phyloP scores from a whole-genome alignment of 2,329 filamentous ascomycete species.

The Paecilomyces sp. region DNA sequence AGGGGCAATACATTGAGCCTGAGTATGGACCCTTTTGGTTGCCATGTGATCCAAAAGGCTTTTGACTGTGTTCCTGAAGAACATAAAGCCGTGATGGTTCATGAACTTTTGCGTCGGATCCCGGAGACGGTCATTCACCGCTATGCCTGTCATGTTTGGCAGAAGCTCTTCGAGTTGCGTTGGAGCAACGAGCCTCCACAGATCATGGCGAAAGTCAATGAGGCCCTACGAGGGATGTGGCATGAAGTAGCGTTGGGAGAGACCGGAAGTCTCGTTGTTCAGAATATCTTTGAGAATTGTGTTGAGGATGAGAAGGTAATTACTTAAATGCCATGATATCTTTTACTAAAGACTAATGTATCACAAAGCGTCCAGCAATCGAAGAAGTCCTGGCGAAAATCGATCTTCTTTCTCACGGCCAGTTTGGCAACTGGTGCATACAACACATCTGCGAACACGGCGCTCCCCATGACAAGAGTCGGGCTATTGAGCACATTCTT shows the following conservation, averaged over 20 bases:
- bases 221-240: conserved; percentile 94
- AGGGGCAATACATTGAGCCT: conserved; percentile 87
- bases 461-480: conserved; percentile 79
- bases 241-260: conserved; percentile 95
- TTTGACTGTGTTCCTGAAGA: conserved; percentile 97
- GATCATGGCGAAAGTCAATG: conserved; percentile 98
- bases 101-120: conserved; percentile 88
- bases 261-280: conserved; percentile 94
- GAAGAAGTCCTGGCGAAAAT: conserved; percentile 94
- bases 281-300: conserved; percentile 99
- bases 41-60: conserved; percentile 96
- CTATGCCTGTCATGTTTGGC: conserved; percentile 98
- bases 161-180: conserved; percentile 95
- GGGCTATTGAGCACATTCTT: conserved; percentile 92
- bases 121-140: conserved; percentile 97
- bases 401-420: conserved; percentile 91
- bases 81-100: conserved; percentile 98
- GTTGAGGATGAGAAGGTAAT: conserved; percentile 94
- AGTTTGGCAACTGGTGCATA: conserved; percentile 99
- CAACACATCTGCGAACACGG: conserved; percentile 99
- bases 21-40: conserved; percentile 98
- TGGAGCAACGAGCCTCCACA: conserved; percentile 93
- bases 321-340: conserved; percentile 3
- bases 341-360: conserved; percentile 7
- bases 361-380: conserved; percentile 79